Evolutionary conservation across 1,284 basidiomycete genomes (phyloP), one percentile per base, ranked within the genome.

Genomic region (Bothia castanella): DNA sequence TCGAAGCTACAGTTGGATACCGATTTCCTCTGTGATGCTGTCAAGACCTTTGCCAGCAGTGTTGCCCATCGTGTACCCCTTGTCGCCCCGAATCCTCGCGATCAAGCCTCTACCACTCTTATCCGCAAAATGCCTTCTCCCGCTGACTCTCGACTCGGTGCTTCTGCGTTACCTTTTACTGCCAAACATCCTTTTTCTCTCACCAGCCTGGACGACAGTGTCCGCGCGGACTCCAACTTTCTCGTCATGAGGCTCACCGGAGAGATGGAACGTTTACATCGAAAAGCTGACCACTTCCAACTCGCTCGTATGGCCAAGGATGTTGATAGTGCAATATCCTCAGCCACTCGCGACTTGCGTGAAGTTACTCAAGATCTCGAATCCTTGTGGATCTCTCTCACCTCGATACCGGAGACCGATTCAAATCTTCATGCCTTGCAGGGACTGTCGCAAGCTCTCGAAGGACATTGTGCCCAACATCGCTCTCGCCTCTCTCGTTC

Each of bases 151-250:
- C 53, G 29, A 35, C 53, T 54, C 12, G 69, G 67, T 17, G 52
- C 58, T 32, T 57, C 72, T 20, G 61, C 68, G 31, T 59, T 68
- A 27, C 61, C 67, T 16, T 58, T 64, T 13, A 41, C 67, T 20
- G 57, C 73, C 19, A 74, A 75, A 42, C 61, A 78, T 12, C 78
- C 83, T 0, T 77, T 90, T 57, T 84, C 88, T 48, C 72, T 83
- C 14, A 61, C 69, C 9, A 67, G 68, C n/a, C 67, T 91, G 17
- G 88, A 93, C 59, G 76, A 77, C 41, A 72, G 72, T 31, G 85
- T 92, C 29, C 84, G 90, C 4, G 67, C 74, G 13, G 83, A 90
- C 60, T 79, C 78, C 21, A 93, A 93, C 62, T 72, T 77, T 7
- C 82, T 82, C 57, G 74, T 80, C 23, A 78, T 89, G 63, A 74